These are phyloP conservation scores for Leishmania major DNA, from an alignment of 208 protist species.

Conservation along the genomic window DNA sequence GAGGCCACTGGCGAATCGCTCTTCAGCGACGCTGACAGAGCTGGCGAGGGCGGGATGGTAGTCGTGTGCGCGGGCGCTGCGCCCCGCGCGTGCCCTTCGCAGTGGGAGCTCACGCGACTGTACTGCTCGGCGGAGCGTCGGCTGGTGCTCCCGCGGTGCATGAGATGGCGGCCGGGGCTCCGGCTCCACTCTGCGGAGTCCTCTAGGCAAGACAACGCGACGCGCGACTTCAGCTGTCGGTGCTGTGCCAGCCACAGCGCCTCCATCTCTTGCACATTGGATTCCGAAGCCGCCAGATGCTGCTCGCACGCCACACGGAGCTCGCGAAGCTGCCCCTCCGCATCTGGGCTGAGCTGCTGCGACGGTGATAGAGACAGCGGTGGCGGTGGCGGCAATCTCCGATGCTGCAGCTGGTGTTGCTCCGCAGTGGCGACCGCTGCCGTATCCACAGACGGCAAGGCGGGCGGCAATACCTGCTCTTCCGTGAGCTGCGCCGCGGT, in stretches of 20 bases:
- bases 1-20: background rate
- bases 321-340: conserved; percentile 18
- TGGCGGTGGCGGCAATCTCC: background rate
- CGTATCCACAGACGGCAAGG: background rate
- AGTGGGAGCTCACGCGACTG: background rate
- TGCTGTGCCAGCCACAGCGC: conserved; percentile 23
- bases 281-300: background rate
- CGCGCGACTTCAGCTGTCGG: conserved; percentile 13
- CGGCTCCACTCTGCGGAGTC: conserved; percentile 19
- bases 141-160: background rate
- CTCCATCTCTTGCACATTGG: conserved; percentile 12
- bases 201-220: conserved; percentile 11
- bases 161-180: background rate
- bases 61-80: background rate
- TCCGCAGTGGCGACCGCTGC: background rate
- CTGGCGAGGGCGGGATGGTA: background rate
- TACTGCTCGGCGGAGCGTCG: background rate
- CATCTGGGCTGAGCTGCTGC: conserved; percentile 14
- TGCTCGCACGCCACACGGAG: conserved; percentile 11
- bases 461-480: background rate
- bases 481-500: background rate
- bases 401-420: background rate
- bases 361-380: background rate
- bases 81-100: background rate
- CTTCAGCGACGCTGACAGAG: background rate